phyloP scores from a whole-genome alignment of 129 eudicot species.

The Calendula officinalis region DNA sequence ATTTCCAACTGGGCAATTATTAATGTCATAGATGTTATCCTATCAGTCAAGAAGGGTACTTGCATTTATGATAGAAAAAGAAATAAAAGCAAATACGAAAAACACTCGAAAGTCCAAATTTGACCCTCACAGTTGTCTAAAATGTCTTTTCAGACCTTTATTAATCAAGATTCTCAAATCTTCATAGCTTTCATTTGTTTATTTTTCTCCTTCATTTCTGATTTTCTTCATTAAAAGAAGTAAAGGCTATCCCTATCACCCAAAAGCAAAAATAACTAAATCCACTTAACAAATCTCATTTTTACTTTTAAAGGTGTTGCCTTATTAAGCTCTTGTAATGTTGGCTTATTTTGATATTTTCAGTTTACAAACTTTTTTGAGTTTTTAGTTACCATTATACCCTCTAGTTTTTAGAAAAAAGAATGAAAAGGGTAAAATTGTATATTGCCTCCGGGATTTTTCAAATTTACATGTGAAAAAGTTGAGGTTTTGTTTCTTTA shows the following conservation, averaged over 20 bases:
- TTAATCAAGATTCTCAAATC: slow-evolving; percentile 28
- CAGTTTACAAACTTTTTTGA: no score
- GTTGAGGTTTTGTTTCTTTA: no score
- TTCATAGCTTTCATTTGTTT: slow-evolving; percentile 17
- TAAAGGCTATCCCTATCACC: slow-evolving; percentile 2
- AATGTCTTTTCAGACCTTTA: slow-evolving; percentile 25
- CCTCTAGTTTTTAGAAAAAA: no score
- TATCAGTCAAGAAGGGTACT: slow-evolving; percentile 10
- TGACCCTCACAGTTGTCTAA: slow-evolving; percentile 31
- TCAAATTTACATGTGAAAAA: background rate
- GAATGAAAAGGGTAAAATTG: no score
- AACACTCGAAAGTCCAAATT: slow-evolving; percentile 20
- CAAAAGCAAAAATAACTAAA: background rate
- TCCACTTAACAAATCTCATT: background rate
- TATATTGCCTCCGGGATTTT: background rate
- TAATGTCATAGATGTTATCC: slow-evolving; percentile 1
- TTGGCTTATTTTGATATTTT: no score
- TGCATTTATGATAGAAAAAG: slow-evolving; percentile 21
- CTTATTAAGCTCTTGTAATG: no score
- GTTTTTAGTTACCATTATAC: no score
- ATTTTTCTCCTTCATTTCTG: slow-evolving; percentile 14
- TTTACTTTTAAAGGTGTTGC: background rate
- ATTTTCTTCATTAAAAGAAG: slow-evolving; percentile 17
- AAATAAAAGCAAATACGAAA: slow-evolving; percentile 21
- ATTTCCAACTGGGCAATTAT: background rate